Conservation (phyloP, 2,329 filamentous ascomycete genomes). For the Aspergillus fumigatiaffinis region DNA sequence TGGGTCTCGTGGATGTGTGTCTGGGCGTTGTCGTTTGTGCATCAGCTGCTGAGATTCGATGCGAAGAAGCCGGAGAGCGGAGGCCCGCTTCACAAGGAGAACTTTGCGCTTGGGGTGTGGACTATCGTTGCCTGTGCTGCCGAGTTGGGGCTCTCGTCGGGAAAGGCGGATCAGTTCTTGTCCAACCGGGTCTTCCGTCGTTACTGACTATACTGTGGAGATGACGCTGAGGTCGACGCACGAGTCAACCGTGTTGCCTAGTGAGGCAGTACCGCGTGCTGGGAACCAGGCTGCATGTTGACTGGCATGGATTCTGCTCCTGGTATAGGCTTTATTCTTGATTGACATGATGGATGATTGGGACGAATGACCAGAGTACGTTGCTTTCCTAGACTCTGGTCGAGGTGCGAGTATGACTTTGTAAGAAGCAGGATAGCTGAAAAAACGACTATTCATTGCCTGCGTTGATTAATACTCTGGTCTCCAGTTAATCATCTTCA, state of each 20-base stretch:
- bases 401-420: not conserved
- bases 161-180: conserved; percentile 55
- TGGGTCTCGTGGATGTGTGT: conserved; percentile 10
- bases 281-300: no score
- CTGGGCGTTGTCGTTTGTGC: conserved; percentile 1
- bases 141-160: conserved; percentile 28
- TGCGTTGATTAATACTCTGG: not conserved
- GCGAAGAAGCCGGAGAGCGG: conserved; percentile 4
- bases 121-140: conserved; percentile 3
- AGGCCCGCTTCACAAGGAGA: not conserved
- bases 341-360: not conserved
- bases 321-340: not conserved
- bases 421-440: no score
- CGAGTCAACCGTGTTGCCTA: not conserved
- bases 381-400: not conserved
- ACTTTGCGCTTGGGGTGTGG: conserved; percentile 6
- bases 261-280: not conserved
- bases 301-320: not conserved
- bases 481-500: no score
- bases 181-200: not conserved
- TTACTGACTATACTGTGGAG: not conserved
- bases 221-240: not conserved
- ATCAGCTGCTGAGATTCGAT: conserved; percentile 5
- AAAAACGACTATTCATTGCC: not conserved
- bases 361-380: not conserved